phyloP scores from a whole-genome alignment of 2,329 filamentous ascomycete species.

The Cucurbitaria berberidis region DNA sequence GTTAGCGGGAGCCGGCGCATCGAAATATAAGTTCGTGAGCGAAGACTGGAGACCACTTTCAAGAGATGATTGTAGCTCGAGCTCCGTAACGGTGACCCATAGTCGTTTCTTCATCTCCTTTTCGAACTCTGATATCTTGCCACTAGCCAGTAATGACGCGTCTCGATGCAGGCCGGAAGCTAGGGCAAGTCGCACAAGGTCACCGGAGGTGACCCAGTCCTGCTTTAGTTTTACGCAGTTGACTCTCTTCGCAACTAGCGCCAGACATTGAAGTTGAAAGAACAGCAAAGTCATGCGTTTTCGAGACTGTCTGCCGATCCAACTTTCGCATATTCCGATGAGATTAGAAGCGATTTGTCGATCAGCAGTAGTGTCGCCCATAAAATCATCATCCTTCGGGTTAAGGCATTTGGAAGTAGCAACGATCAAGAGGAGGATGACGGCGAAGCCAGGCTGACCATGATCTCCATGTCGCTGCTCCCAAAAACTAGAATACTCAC shows the following conservation, averaged over 20 bases:
- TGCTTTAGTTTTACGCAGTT: slow-evolving; percentile 62
- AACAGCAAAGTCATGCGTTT: slow-evolving; percentile 59
- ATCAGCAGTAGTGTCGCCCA: slow-evolving; percentile 52
- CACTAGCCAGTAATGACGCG: slow-evolving; percentile 46
- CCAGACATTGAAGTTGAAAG: slow-evolving; percentile 59
- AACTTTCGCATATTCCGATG: slow-evolving; percentile 51
- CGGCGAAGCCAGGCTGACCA: slow-evolving; percentile 45
- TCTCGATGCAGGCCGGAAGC: slow-evolving; percentile 61
- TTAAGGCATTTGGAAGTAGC: slow-evolving; percentile 47
- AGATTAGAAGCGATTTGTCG: slow-evolving; percentile 48
- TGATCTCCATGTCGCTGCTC: slow-evolving; percentile 31
- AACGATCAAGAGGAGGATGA: slow-evolving; percentile 50
- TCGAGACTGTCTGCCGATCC: slow-evolving; percentile 54
- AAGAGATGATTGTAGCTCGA: slow-evolving; percentile 62
- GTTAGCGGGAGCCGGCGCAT: slow-evolving; percentile 58
- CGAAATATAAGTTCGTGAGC: slow-evolving; percentile 54
- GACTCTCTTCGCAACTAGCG: slow-evolving; percentile 57
- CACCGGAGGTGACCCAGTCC: slow-evolving; percentile 59
- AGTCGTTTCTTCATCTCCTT: slow-evolving; percentile 62
- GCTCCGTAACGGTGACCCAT: slow-evolving; percentile 63
- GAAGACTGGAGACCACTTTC: slow-evolving; percentile 61
- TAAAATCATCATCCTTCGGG: slow-evolving; percentile 44
- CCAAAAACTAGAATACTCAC: slow-evolving; percentile 59
- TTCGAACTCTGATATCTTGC: slow-evolving; percentile 50
- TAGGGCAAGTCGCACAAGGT: slow-evolving; percentile 60